Percentiles rank a stretch among this genome's conserved stretches.
Conservation (phyloP, 768 basidiomycete genomes). For the Baorangia bicolor region DNA sequence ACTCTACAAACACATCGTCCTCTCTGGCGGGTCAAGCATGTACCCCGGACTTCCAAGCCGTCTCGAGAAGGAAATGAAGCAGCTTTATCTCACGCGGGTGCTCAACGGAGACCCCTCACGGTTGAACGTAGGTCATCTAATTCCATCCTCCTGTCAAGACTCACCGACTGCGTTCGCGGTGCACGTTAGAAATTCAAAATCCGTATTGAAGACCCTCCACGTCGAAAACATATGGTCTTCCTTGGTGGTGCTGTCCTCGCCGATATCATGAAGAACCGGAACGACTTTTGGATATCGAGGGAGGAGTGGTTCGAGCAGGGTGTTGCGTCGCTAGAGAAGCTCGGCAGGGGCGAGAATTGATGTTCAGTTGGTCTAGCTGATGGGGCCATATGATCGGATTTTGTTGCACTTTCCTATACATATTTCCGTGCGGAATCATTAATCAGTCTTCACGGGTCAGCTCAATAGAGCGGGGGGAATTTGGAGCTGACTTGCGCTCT, state of each 20-base stretch:
- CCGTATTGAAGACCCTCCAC: constrained; percentile 95
- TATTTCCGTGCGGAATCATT: not conserved
- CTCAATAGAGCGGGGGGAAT: not conserved
- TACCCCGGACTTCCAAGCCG: constrained; percentile 97
- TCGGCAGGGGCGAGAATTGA: constrained; percentile 63
- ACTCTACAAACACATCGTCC: constrained; percentile 96
- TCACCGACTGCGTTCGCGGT: not conserved
- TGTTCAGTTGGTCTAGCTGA: not conserved
- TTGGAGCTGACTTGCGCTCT: not conserved
- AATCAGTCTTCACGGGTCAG: not conserved
- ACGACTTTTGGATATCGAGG: constrained; percentile 93
- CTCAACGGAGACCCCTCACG: constrained; percentile 79
- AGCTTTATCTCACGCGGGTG: constrained; percentile 92
- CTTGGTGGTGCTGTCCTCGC: constrained; percentile 97
- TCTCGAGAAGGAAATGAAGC: constrained; percentile 99
- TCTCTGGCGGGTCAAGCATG: constrained; percentile 98
- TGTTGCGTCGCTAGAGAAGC: constrained; percentile 75
- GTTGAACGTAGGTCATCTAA: constrained; percentile 65
- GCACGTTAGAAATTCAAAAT: constrained; percentile 94
- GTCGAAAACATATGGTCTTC: constrained; percentile 99
- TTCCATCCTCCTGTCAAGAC: not conserved
- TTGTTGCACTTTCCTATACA: not conserved
- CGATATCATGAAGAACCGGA: constrained; percentile 95
- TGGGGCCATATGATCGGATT: not conserved
- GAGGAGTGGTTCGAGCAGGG: constrained; percentile 98